These are phyloP conservation scores for Ustilago lituana DNA, from an alignment of 1,284 basidiomycete species.

Conservation along the genomic window DNA sequence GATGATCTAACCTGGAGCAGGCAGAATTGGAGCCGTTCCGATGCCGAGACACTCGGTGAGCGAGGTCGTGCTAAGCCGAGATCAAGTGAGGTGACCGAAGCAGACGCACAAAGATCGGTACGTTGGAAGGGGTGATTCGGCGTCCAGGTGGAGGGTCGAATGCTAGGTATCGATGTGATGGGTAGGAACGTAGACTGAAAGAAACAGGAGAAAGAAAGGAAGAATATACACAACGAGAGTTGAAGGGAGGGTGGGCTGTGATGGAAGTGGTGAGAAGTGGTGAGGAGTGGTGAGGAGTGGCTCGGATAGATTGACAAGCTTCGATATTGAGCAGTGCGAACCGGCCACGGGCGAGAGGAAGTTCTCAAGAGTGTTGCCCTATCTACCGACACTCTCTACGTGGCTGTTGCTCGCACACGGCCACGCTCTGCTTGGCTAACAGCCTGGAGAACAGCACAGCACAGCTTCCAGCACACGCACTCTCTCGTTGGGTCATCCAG, in stretches of 20 bases:
- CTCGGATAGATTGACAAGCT: no score
- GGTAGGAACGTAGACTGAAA: constrained; percentile 2
- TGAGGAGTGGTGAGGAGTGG: no score
- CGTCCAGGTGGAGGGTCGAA: background rate
- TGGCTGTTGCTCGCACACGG: no score
- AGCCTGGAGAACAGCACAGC: no score
- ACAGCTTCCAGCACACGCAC: no score
- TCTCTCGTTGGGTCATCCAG: background rate
- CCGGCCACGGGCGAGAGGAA: no score
- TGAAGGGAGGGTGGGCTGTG: constrained; percentile 1
- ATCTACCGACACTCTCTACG: no score
- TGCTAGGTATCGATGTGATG: constrained; percentile 16
- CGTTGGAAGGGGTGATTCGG: background rate
- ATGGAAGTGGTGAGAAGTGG: background rate
- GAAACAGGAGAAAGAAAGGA: constrained; percentile 5
- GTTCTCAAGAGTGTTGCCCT: no score
- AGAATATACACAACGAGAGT: constrained; percentile 35
- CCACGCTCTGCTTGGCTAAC: no score
- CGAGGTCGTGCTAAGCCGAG: background rate
- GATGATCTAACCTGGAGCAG: no score
- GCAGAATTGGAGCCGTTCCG: no score
- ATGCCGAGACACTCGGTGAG: background rate
- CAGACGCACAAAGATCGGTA: constrained; percentile 7
- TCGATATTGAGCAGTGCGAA: no score
- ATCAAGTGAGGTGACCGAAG: background rate